Conservation (phyloP, 768 basidiomycete species). For the Rossbeevera mucosa region DNA sequence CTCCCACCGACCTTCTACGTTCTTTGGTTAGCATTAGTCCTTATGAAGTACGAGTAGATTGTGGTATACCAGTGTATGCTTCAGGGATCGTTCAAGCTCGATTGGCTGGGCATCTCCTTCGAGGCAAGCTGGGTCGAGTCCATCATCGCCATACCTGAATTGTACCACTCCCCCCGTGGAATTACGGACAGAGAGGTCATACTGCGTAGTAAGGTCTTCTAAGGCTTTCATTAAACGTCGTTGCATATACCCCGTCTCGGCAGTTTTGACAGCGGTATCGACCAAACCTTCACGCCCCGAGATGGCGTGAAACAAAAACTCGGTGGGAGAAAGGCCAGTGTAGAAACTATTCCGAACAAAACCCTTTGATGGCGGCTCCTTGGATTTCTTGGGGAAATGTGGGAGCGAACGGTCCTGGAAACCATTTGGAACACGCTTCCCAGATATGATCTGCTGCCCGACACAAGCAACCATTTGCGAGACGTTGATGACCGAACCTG, state of each 20-base stretch:
- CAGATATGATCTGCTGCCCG: conserved; percentile 97
- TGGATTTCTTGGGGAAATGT: conserved; percentile 95
- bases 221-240: conserved; percentile 98
- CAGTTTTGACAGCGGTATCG: conserved; percentile 99
- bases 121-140: conserved; percentile 91
- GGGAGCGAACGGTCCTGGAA: conserved; percentile 99
- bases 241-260: conserved; percentile 99
- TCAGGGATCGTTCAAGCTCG: conserved; percentile 84
- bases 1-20: conserved; percentile 60
- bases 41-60: neutral
- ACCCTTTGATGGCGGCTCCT: conserved; percentile 94
- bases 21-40: conserved; percentile 5
- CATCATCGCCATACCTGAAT: conserved; percentile 95
- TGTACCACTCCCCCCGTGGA: conserved; percentile 94
- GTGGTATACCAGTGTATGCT: conserved; percentile 65
- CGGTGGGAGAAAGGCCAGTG: conserved; percentile 84
- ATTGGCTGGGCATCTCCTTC: conserved; percentile 95
- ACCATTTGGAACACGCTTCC: conserved; percentile 96
- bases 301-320: conserved; percentile 98
- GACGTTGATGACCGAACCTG: conserved; percentile 97
- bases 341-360: conserved; percentile 98
- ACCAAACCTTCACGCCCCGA: conserved; percentile 98
- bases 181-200: conserved; percentile 93
- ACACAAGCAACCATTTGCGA: conserved; percentile 99
- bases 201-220: conserved; percentile 94